Percentiles rank a stretch among this genome's conserved stretches.
Evolutionary conservation across 179 eudicot species (phyloP).

Genomic region (Silene noctiflora): DNA sequence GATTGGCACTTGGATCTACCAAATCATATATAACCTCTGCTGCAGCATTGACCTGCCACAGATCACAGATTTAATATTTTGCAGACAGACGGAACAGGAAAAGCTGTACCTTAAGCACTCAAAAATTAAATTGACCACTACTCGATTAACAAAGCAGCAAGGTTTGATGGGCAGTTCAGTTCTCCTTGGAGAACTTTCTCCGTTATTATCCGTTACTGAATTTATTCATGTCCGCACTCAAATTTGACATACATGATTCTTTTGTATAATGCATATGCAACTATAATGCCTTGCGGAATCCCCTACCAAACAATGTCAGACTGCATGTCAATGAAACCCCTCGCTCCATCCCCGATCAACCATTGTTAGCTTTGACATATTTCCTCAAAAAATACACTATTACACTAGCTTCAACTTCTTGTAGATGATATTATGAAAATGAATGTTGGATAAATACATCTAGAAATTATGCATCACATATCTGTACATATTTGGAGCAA

Average conservation of each 20-base stretch:
- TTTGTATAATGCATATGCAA: background rate
- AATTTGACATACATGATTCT: background rate
- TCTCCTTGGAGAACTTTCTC: constrained; percentile 5
- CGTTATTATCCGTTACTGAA: background rate
- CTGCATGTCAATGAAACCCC: background rate
- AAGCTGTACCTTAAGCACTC: background rate
- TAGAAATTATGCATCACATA: background rate
- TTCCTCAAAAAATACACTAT: background rate
- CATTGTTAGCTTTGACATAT: background rate
- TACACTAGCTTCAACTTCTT: background rate
- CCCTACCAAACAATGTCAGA: background rate
- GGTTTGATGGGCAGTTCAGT: background rate
- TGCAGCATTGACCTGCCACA: constrained; percentile 86
- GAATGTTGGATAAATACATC: background rate
- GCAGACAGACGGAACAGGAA: background rate
- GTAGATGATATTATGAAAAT: background rate
- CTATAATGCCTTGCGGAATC: background rate
- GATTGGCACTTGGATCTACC: constrained; percentile 94
- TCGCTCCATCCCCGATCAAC: background rate
- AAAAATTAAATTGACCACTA: background rate
- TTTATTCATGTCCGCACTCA: background rate
- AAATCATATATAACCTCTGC: constrained; percentile 97
- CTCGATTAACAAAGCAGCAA: background rate
- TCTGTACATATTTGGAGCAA: background rate
- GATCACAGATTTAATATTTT: constrained; percentile 6